Percentiles rank a stretch among this genome's conserved stretches.
phyloP scores from a whole-genome alignment of 768 basidiomycete species.

The Clitopilus passeckerianus region DNA sequence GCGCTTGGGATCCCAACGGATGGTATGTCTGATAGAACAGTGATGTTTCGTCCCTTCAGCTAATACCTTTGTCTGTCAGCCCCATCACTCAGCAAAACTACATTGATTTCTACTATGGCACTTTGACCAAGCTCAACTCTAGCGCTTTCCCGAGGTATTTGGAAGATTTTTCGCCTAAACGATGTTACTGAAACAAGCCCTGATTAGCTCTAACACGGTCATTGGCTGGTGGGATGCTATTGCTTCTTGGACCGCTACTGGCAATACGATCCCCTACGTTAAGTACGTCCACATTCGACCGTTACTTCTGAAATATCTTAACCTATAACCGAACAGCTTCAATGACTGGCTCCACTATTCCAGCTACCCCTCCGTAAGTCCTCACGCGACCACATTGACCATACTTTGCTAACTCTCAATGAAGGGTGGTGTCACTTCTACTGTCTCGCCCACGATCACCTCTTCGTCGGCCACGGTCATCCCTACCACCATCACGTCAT shows the following conservation, averaged over 20 bases:
- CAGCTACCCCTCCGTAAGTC: not conserved
- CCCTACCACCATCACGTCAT: too few relatives aligned
- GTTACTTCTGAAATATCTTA: not conserved
- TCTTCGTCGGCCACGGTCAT: too few relatives aligned
- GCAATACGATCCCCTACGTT: not conserved
- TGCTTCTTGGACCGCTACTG: not conserved
- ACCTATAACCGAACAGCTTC: not conserved
- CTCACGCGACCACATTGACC: not conserved
- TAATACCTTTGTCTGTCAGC: not conserved
- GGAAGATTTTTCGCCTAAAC: too few relatives aligned
- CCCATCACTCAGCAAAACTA: slow-evolving; percentile 15
- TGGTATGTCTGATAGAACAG: not conserved
- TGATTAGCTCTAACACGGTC: not conserved
- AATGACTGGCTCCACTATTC: not conserved
- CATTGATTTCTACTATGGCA: slow-evolving; percentile 13
- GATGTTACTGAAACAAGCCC: not conserved
- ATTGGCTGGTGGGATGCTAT: not conserved
- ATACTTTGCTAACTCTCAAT: not conserved
- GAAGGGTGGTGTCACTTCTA: not conserved
- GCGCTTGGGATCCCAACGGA: not conserved
- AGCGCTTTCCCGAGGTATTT: not conserved
- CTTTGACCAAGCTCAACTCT: slow-evolving; percentile 2
- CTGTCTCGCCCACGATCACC: too few relatives aligned
- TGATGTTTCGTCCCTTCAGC: not conserved
- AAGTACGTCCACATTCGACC: not conserved